A percentile compares a stretch with the other conserved stretches of the same genome.
phyloP scores from a whole-genome alignment of 2,329 filamentous ascomycete species.

The Neonectria hederae region DNA sequence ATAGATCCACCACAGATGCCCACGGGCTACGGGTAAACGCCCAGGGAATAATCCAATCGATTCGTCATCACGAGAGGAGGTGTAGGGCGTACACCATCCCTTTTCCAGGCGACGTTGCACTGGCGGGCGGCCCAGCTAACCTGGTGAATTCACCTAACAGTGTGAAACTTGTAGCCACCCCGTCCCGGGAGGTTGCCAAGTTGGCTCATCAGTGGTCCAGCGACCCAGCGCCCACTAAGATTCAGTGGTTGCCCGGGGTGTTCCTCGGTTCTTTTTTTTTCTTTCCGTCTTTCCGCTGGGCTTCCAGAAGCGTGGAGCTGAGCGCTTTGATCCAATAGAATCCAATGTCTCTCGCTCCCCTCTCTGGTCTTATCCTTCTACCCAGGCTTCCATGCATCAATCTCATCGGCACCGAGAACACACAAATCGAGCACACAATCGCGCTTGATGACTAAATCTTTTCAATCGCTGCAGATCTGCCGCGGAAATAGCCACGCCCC shows the following conservation, averaged over 20 bases:
- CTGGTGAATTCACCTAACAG: neutral
- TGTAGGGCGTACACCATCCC: slow-evolving; percentile 1
- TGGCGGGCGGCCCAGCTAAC: neutral
- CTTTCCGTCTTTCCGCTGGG: slow-evolving; percentile 3
- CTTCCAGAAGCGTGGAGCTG: slow-evolving; percentile 20
- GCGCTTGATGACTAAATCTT: neutral
- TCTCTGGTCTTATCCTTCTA: slow-evolving; percentile 10
- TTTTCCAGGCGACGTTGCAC: slow-evolving; percentile 2
- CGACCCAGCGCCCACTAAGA: neutral
- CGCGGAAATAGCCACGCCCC: neutral
- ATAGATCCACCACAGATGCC: no score
- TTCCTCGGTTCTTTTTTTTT: neutral
- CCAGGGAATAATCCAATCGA: neutral
- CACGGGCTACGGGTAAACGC: neutral
- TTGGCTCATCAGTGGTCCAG: slow-evolving; percentile 10
- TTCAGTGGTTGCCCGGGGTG: slow-evolving; percentile 8
- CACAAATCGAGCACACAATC: slow-evolving; percentile 1
- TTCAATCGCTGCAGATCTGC: neutral
- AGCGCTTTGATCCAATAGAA: neutral
- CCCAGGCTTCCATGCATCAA: slow-evolving; percentile 20
- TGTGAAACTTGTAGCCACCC: slow-evolving; percentile 7
- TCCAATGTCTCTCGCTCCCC: neutral
- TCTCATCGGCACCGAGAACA: neutral
- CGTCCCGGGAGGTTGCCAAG: slow-evolving; percentile 7
- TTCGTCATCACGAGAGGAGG: neutral